Evolutionary conservation across 768 basidiomycete species (phyloP).

Genomic region (Leccinum disarticulatum): DNA sequence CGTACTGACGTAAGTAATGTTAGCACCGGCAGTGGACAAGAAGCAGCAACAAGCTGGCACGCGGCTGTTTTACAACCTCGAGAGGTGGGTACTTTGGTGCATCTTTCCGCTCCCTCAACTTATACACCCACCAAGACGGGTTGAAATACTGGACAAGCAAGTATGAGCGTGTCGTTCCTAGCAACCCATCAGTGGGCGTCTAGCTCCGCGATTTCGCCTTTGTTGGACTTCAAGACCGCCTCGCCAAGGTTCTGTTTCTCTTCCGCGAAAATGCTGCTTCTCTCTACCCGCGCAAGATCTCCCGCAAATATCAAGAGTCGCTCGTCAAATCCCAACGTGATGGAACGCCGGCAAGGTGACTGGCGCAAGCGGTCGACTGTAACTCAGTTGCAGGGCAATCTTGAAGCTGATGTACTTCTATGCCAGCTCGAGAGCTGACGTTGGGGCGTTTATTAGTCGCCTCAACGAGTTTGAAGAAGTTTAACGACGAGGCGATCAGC

Average conservation of each 20-base stretch:
- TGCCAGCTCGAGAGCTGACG: too few species aligned
- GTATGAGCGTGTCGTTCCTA: conserved; percentile 20
- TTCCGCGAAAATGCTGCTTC: too few species aligned
- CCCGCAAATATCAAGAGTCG: too few species aligned
- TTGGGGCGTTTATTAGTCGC: too few species aligned
- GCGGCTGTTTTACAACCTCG: conserved; percentile 43
- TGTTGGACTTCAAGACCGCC: conserved; percentile 43
- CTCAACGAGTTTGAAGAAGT: too few species aligned
- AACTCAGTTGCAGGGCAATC: too few species aligned
- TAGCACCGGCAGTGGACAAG: conserved; percentile 45
- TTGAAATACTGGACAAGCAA: conserved; percentile 51
- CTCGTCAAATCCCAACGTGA: too few species aligned
- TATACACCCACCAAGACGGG: conserved; percentile 31
- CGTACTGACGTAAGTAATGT: neutral
- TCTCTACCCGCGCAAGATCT: too few species aligned
- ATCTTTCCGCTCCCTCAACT: neutral
- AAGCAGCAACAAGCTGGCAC: conserved; percentile 47
- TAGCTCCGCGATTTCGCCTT: conserved; percentile 55
- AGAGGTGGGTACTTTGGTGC: conserved; percentile 34
- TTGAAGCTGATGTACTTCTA: too few species aligned
- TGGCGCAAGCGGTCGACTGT: too few species aligned
- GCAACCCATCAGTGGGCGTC: neutral
- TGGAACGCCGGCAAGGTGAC: too few species aligned
- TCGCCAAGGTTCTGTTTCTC: conserved; percentile 34
- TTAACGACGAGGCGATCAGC: too few species aligned